Percentiles rank a stretch among this genome's conserved stretches.
phyloP scores from a whole-genome alignment of 129 eudicot species.

The Silybum marianum region DNA sequence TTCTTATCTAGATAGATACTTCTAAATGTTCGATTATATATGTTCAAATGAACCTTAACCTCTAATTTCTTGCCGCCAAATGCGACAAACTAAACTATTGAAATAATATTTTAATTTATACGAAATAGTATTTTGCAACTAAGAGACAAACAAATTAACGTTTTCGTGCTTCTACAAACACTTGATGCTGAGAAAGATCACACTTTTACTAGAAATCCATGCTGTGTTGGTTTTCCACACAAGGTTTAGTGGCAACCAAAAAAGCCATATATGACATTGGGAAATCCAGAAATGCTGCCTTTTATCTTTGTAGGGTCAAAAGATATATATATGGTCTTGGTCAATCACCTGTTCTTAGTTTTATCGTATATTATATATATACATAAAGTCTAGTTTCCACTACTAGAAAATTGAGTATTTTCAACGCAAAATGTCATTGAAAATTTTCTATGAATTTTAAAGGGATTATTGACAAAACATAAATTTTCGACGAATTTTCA shows the following conservation, averaged over 20 bases:
- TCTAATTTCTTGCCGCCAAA: not conserved
- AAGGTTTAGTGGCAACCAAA: conserved; percentile 28
- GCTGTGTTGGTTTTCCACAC: conserved; percentile 42
- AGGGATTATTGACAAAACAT: no score
- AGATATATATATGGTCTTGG: conserved; percentile 4
- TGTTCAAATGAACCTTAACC: not conserved
- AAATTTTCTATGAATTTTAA: no score
- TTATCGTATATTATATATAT: not conserved
- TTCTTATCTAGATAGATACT: conserved; percentile 2
- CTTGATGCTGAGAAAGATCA: conserved; percentile 41
- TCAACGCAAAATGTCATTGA: no score
- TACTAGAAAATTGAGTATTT: no score
- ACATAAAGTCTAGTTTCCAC: conserved; percentile 19
- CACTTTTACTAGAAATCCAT: conserved; percentile 28
- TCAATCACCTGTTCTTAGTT: conserved; percentile 23
- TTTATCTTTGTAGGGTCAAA: conserved; percentile 30
- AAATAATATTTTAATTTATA: not conserved
- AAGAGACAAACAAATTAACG: conserved; percentile 23
- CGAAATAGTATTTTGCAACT: not conserved
- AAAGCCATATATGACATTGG: conserved; percentile 27
- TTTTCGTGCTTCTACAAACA: conserved; percentile 31
- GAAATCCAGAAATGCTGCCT: conserved; percentile 27
- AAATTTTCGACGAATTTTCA: no score
- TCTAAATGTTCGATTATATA: not conserved
- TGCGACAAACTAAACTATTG: not conserved